Evolutionary conservation across 352 stramenopile genomes (phyloP), one percentile per base, ranked within the genome.

Genomic region (Elongisporangium prolatum): DNA sequence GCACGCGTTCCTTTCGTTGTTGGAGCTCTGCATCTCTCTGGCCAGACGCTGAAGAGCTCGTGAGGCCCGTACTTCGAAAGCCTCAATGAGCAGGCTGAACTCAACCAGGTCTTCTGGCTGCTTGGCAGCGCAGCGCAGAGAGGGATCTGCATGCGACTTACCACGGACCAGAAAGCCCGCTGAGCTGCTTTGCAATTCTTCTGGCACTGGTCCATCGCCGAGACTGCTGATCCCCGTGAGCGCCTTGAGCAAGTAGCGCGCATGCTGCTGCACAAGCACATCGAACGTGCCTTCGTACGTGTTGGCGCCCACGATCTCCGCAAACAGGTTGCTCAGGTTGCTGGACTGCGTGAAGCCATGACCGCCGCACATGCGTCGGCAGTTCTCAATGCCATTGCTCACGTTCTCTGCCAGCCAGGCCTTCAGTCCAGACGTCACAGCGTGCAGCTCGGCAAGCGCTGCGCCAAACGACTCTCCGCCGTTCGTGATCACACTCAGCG

Each of bases 271-370:
- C 22, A 82, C 74, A 10, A 86, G 58, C 55, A 86, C 74, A 54
- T 86, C 74, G 54, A 82, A 77, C 21, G 74, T 86, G 34, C 74
- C 76, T 72, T 84, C 76, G 44, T 72, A 82, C 4, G 76, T 86
- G 44, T 51, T 62, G 5, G 72, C 57, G 18, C 74, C 74, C 0
- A 80, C 72, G 34, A 71, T 60, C 56, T 84, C 75, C 38, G 54
- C 62, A 37, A 75, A 75, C 49, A 57, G 20, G 49, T 77, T 57
- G 1, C 34, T 59, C 22, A 77, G 50, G 48, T 73, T 75, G 50
- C 68, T 74, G 4, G 68, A 70, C 25, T 73, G 60, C 1, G 64
- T 61, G 53, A 73, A 80, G 18, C 71, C 71, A 54, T 80, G 71
- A 11, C 71, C 68, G 28, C 71, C 68, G 16, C 77, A 60, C 9